Conservation (phyloP, 2,329 filamentous ascomycete species). For the Amesomyces nigricolor region DNA sequence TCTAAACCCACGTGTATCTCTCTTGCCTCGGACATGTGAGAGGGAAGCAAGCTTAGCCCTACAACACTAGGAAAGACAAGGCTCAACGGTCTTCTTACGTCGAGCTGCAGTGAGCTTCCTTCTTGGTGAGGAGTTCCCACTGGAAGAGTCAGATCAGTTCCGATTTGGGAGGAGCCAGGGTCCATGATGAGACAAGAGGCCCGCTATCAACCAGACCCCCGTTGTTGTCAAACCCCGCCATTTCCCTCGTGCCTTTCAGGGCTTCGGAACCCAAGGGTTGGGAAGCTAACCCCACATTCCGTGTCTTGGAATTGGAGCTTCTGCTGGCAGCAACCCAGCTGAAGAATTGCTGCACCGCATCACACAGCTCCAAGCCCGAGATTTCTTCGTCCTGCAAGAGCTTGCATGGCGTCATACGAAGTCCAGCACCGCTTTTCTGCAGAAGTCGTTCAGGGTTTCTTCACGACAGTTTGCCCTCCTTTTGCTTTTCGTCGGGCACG, state of each 20-base stretch:
- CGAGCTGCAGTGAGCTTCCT: slow-evolving; percentile 7
- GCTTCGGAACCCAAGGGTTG: slow-evolving; percentile 1
- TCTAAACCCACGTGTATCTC: slow-evolving; percentile 1
- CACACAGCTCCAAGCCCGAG: slow-evolving; percentile 4
- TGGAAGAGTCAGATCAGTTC: slow-evolving; percentile 8
- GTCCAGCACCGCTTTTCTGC: neutral
- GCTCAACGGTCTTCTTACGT: neutral
- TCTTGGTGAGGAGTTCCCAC: neutral
- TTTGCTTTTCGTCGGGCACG: neutral
- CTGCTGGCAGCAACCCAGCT: neutral
- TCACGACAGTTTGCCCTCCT: neutral
- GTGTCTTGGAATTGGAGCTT: slow-evolving; percentile 10
- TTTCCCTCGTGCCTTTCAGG: neutral
- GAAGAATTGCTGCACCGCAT: neutral
- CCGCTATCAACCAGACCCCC: neutral
- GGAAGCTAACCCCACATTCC: slow-evolving; percentile 12
- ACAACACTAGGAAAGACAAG: neutral
- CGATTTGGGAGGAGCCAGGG: slow-evolving; percentile 6
- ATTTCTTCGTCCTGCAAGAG: slow-evolving; percentile 6
- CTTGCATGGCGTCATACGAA: neutral
- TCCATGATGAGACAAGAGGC: slow-evolving; percentile 6
- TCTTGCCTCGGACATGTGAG: neutral
- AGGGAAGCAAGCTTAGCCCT: slow-evolving; percentile 1
- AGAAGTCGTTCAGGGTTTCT: neutral
- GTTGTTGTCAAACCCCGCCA: slow-evolving; percentile 12